Base-by-base conservation (phyloP, 345 rosid genomes). In the Corchorus olitorius region DNA sequence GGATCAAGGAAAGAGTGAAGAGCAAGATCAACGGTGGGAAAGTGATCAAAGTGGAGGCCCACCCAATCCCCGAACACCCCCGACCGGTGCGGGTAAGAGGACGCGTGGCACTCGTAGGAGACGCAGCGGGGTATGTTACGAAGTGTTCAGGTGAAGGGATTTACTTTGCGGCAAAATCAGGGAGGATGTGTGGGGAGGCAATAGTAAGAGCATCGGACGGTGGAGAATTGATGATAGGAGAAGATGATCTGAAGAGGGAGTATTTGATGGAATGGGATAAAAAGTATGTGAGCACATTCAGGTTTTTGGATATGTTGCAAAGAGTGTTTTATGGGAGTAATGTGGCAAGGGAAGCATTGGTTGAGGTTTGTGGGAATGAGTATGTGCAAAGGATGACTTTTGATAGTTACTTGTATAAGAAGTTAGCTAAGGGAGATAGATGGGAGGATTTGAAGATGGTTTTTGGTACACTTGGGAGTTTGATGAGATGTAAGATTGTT, bases 11-110 rank as follows among this genome's bases (percentile, higher is more conserved):
- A 61, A 76, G 93, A 39, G 95, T 76, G 3, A 76, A 22, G 11
- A 65, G 78, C 27, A 89, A 88, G 75, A 87, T 89, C 76, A 62
- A 63, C 0, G 95, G 93, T 3, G 93, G 91, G 12, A 69, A 74
- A 61, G 86, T 89, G 54, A 91, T 91, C 72, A 88, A 86, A 82
- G 89, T 89, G 80, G 91, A 89, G 73, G 93, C 95, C 27, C 95
- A 91, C 79, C 95, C 95, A 4, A 91, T 91, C 17, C 95, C 93
- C 0, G 95, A 89, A 79, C 93, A 89, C 79, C 95, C 93, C 14
- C 85, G 95, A 0, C 81, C 88, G 0, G 17, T 67, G 0, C 77
- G 95, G 8, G 90, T 89, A 15, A 43, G 80, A 16, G 95, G 90
- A 0, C 81, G 93, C 0, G 93, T 85, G 70, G 91, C 93, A 3